Conservation (phyloP, 352 stramenopile species). For the Phytophthora niederhauseri region DNA sequence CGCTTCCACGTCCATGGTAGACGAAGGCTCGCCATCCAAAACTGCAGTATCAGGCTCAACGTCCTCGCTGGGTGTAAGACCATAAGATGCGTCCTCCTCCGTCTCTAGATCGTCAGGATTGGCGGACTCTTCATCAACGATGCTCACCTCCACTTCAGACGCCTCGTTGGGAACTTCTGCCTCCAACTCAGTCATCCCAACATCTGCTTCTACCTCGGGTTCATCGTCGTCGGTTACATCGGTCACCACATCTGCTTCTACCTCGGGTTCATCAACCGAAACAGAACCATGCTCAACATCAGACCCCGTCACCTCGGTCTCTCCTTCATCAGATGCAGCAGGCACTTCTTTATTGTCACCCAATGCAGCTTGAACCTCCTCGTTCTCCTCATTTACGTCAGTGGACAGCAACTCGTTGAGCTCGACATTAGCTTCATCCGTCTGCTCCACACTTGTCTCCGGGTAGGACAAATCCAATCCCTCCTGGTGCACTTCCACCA, state of each 20-base stretch:
- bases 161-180: background rate
- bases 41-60: background rate
- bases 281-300: background rate
- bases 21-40: background rate
- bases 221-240: constrained; percentile 5
- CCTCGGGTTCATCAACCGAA: background rate
- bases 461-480: constrained; percentile 23
- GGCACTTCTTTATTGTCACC: background rate
- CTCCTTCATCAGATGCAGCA: background rate
- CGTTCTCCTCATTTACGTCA: background rate
- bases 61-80: background rate
- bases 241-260: background rate
- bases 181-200: background rate
- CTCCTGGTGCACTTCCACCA: constrained; percentile 34
- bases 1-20: background rate
- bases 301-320: background rate
- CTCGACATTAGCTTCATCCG: constrained; percentile 31
- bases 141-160: background rate
- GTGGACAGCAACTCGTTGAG: background rate
- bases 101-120: background rate
- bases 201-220: background rate
- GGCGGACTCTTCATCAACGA: constrained; percentile 9
- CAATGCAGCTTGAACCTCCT: background rate
- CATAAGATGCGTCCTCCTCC: background rate
- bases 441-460: constrained; percentile 12